These are phyloP conservation scores for Claviceps quebecensis DNA, from an alignment of 2,329 filamentous ascomycete genomes.

Conservation along the genomic window DNA sequence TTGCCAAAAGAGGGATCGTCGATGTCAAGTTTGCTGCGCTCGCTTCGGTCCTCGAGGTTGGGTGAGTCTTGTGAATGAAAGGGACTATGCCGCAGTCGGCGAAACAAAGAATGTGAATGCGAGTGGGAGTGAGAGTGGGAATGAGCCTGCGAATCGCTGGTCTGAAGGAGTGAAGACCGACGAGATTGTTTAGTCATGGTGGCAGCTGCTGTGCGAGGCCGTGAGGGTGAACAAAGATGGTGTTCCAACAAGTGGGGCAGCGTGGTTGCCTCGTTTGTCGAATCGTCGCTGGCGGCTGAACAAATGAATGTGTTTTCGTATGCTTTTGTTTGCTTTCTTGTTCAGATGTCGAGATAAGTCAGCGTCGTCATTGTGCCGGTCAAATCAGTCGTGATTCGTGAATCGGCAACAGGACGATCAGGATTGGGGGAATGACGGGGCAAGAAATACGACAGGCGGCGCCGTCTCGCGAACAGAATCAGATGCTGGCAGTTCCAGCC, in stretches of 20 bases:
- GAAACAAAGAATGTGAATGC: conserved; percentile 14
- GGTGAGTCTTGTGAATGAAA: conserved; percentile 7
- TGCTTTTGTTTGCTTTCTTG: neutral
- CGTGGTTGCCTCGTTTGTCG: neutral
- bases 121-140: conserved; percentile 11
- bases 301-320: conserved; percentile 5
- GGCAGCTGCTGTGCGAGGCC: conserved; percentile 8
- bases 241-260: conserved; percentile 7
- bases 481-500: neutral
- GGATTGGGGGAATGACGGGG: neutral
- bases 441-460: neutral
- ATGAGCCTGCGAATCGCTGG: conserved; percentile 13
- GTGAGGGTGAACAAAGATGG: conserved; percentile 7
- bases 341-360: neutral
- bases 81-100: conserved; percentile 8
- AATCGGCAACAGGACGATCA: neutral
- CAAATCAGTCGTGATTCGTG: neutral
- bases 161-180: conserved; percentile 25
- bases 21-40: conserved; percentile 7
- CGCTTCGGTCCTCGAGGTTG: neutral
- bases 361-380: conserved; percentile 6
- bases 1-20: conserved; percentile 14
- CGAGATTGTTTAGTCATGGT: conserved; percentile 22
- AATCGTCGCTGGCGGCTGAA: conserved; percentile 1
- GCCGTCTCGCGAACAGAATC: neutral